These are phyloP conservation scores for Colletotrichum australisinense DNA, from an alignment of 2,329 filamentous ascomycete species.

Conservation along the genomic window DNA sequence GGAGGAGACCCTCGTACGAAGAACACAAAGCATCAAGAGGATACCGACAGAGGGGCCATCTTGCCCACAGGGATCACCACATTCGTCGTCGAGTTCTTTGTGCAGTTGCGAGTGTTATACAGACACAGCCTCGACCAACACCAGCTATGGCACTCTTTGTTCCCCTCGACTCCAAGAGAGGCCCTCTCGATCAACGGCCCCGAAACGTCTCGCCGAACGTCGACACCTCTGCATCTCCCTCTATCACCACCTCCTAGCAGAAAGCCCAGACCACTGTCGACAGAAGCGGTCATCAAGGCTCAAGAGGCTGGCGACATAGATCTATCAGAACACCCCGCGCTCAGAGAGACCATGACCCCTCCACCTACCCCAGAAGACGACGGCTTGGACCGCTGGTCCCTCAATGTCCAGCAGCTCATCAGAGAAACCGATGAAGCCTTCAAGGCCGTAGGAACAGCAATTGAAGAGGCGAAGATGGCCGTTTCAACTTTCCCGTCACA, in stretches of 20 bases:
- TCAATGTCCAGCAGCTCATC: constrained; percentile 58
- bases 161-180: constrained; percentile 34
- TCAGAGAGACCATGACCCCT: constrained; percentile 17
- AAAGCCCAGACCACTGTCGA: not conserved
- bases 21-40: constrained; percentile 52
- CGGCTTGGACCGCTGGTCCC: constrained; percentile 41
- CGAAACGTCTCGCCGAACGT: constrained; percentile 36
- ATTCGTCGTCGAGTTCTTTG: constrained; percentile 58
- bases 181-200: constrained; percentile 20
- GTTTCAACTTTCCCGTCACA: constrained; percentile 36
- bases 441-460: constrained; percentile 54
- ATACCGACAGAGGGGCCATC: constrained; percentile 51
- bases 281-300: constrained; percentile 16
- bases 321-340: constrained; percentile 7
- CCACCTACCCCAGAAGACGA: constrained; percentile 18
- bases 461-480: constrained; percentile 50
- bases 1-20: constrained; percentile 49
- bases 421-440: constrained; percentile 63
- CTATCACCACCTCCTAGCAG: constrained; percentile 1
- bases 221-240: constrained; percentile 32
- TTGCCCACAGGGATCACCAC: constrained; percentile 49
- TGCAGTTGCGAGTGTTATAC: constrained; percentile 54
- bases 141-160: constrained; percentile 48
- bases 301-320: constrained; percentile 18
- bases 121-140: constrained; percentile 39